Percentiles rank a stretch among this genome's conserved stretches.
Conservation (phyloP, 306 rosid species). For the Ceratonia siliqua region DNA sequence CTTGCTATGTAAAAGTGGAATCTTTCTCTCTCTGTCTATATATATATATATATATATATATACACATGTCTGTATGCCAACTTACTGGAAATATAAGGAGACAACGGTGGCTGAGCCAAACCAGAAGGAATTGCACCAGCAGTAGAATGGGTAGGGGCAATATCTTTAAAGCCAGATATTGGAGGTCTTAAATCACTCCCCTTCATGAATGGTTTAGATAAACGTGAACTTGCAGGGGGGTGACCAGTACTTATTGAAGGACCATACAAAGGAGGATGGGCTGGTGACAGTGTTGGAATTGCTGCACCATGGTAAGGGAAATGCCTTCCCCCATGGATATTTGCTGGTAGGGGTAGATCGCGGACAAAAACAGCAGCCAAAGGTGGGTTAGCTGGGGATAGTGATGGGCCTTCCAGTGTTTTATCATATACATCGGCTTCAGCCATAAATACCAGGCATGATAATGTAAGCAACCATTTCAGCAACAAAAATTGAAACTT, state of each 20-base stretch:
- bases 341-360: conserved; percentile 49
- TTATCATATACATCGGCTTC: conserved; percentile 36
- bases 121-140: conserved; percentile 64
- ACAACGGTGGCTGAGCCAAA: conserved; percentile 71
- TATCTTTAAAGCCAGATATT: conserved; percentile 48
- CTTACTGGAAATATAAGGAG: conserved; percentile 74
- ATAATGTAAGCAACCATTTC: conserved; percentile 50
- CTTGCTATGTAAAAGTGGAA: not conserved
- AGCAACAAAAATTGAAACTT: conserved; percentile 41
- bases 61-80: too few species aligned
- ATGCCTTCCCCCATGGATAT: conserved; percentile 40
- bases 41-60: too few species aligned
- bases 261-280: conserved; percentile 55
- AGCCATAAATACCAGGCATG: conserved; percentile 45
- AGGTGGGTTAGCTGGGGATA: conserved; percentile 40
- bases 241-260: conserved; percentile 49
- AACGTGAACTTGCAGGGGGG: conserved; percentile 57
- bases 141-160: conserved; percentile 58
- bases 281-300: conserved; percentile 38
- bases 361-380: conserved; percentile 38
- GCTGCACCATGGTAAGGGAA: conserved; percentile 44
- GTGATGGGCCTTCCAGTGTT: conserved; percentile 25
- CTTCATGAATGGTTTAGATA: conserved; percentile 63
- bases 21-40: too few species aligned
- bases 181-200: conserved; percentile 58